Conservation (phyloP, 2,329 filamentous ascomycete species). For the Fusarium mangiferae region DNA sequence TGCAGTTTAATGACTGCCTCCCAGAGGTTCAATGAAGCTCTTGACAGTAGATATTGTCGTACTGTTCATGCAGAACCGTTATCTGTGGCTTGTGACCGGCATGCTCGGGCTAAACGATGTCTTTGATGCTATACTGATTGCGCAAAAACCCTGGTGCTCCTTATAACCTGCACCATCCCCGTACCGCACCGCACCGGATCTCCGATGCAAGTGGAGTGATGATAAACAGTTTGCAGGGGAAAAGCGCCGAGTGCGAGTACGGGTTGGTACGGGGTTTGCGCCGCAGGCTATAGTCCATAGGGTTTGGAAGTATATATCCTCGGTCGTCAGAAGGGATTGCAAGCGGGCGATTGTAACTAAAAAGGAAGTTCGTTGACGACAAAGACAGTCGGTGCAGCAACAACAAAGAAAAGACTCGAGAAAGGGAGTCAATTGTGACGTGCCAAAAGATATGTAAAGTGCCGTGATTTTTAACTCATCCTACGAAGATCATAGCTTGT, state of each 20-base stretch:
- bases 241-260: slow-evolving; percentile 27
- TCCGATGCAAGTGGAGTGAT: slow-evolving; percentile 38
- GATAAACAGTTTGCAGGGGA: slow-evolving; percentile 17
- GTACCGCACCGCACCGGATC: slow-evolving; percentile 27
- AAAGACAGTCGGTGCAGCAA: not conserved
- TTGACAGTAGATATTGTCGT: not conserved
- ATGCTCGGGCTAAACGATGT: slow-evolving; percentile 17
- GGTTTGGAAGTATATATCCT: not conserved
- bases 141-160: slow-evolving; percentile 2
- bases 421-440: not conserved
- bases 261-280: slow-evolving; percentile 5
- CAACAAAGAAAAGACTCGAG: not conserved
- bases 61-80: not conserved
- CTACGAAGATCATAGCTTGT: slow-evolving; percentile 19
- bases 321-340: not conserved
- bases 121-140: not conserved
- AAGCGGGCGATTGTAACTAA: not conserved
- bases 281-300: not conserved
- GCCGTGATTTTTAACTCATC: not conserved
- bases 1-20: not conserved
- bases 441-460: not conserved
- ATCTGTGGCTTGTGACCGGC: slow-evolving; percentile 11
- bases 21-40: not conserved
- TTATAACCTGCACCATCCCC: not conserved
- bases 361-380: not conserved